Conservation (phyloP, 805 yeast genomes). For the Pichia pseudocactophila region DNA sequence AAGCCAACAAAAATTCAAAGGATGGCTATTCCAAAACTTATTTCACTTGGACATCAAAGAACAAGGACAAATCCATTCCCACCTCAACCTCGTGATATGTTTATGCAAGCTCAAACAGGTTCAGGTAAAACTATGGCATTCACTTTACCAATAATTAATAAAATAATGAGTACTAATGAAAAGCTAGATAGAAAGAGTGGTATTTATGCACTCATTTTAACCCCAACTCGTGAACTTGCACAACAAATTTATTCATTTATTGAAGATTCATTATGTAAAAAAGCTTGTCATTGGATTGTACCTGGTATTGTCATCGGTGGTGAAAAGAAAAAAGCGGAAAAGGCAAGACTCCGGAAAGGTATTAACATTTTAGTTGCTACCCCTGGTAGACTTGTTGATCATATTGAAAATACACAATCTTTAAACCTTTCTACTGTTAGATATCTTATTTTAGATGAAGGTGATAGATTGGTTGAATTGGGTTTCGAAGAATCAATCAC, state of each 20-base stretch:
- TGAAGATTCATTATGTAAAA: slow-evolving; percentile 51
- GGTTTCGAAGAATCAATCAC: slow-evolving; percentile 94
- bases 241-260: slow-evolving; percentile 79
- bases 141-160: slow-evolving; percentile 70
- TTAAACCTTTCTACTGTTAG: slow-evolving; percentile 66
- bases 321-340: slow-evolving; percentile 93
- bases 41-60: slow-evolving; percentile 24
- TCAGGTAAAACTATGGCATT: slow-evolving; percentile 94
- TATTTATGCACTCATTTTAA: slow-evolving; percentile 75
- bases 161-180: slow-evolving; percentile 45
- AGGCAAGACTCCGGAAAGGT: slow-evolving; percentile 92
- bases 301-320: slow-evolving; percentile 98
- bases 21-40: slow-evolving; percentile 58
- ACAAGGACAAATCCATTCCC: slow-evolving; percentile 15
- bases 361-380: slow-evolving; percentile 94
- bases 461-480: slow-evolving; percentile 89
- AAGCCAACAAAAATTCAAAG: slow-evolving; percentile 86
- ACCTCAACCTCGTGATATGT: slow-evolving; percentile 46
- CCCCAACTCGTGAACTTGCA: slow-evolving; percentile 95
- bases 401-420: slow-evolving; percentile 78
- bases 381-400: slow-evolving; percentile 94
- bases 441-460: slow-evolving; percentile 92
- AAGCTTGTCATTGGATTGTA: slow-evolving; percentile 73
- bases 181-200: slow-evolving; percentile 60
- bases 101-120: slow-evolving; percentile 96